Evolutionary conservation across 2,329 filamentous ascomycete species (phyloP).

Genomic region (Colletotrichum aenigma): DNA sequence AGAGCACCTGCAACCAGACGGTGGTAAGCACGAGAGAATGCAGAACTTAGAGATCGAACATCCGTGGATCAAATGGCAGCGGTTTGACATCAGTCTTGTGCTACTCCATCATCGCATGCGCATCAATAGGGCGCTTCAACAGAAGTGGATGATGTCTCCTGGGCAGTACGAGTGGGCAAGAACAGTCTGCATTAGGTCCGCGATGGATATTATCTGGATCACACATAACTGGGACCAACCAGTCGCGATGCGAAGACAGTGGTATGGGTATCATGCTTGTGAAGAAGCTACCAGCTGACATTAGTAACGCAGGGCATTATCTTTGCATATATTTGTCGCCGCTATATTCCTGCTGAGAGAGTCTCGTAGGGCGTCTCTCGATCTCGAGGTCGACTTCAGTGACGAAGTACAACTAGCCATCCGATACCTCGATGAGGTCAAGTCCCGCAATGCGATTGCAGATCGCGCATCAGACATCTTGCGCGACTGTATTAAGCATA

Average conservation of each 20-base stretch:
- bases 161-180: slow-evolving; percentile 4
- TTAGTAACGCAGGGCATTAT: background rate
- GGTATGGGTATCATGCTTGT: background rate
- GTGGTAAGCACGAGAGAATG: background rate
- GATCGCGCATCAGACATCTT: background rate
- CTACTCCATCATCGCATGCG: slow-evolving; percentile 13
- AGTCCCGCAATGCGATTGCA: slow-evolving; percentile 5
- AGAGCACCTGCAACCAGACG: slow-evolving; percentile 11
- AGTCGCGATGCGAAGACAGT: slow-evolving; percentile 5
- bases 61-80: slow-evolving; percentile 19
- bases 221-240: slow-evolving; percentile 15
- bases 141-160: background rate
- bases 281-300: background rate
- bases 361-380: background rate
- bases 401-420: background rate
- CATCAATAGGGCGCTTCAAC: slow-evolving; percentile 9
- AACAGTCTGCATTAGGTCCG: background rate
- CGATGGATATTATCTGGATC: slow-evolving; percentile 13
- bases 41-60: background rate
- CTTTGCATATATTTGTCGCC: slow-evolving; percentile 4
- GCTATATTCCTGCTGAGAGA: slow-evolving; percentile 5
- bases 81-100: slow-evolving; percentile 17
- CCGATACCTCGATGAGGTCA: slow-evolving; percentile 1
- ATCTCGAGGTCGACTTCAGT: background rate
- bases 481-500: background rate